These are phyloP conservation scores for Cyclostephanos tholiformis DNA, from an alignment of 108 stramenopile genomes.

Conservation along the genomic window DNA sequence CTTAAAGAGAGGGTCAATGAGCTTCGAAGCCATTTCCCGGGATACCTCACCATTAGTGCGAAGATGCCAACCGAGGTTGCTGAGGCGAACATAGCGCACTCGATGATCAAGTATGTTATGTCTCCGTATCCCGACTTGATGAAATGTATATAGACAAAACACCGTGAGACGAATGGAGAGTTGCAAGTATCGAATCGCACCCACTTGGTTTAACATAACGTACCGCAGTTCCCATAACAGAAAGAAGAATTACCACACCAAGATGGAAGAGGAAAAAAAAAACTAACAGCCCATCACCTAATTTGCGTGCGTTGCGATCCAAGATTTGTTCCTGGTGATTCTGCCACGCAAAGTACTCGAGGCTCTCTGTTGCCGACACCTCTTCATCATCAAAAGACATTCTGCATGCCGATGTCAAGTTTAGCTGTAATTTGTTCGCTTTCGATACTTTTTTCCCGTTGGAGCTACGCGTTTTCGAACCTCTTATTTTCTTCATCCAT, in stretches of 20 bases:
- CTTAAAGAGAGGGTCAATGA: not conserved
- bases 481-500: too few species aligned
- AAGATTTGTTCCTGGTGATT: not conserved
- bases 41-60: not conserved
- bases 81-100: not conserved
- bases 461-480: too few species aligned
- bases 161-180: not conserved
- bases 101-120: not conserved
- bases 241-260: not conserved
- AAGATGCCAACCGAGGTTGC: not conserved
- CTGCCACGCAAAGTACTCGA: not conserved
- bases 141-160: not conserved
- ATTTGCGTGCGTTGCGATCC: not conserved
- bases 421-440: too few species aligned
- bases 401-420: not conserved
- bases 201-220: not conserved
- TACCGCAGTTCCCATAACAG: not conserved
- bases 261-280: not conserved
- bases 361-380: not conserved
- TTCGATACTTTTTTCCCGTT: too few species aligned
- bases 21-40: not conserved
- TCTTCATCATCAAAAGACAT: not conserved
- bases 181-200: not conserved
- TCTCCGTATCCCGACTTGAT: not conserved
- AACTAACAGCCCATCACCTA: not conserved